Base-by-base conservation (phyloP, 1,139 yeast genomes). In the Wickerhamomyces sp. region DNA sequence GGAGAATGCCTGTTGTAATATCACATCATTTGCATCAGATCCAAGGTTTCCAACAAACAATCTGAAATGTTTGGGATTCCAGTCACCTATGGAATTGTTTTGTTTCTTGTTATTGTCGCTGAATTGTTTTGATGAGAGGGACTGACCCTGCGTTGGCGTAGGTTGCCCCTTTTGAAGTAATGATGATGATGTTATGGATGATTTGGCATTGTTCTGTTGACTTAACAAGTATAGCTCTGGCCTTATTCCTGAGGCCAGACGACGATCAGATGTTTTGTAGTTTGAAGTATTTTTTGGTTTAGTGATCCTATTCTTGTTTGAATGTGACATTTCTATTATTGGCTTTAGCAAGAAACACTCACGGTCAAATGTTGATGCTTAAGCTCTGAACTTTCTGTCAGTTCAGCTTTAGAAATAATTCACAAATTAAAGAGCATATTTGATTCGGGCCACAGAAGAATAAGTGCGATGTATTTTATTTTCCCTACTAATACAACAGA, bases 21-120 rank as follows among this genome's bases (percentile, higher is more conserved):
- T 57, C 23, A 72, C 77, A 49, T 82, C 88, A 26, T 72, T 76
- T 6, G 80, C 91, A 54, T 84, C 93, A 4, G 75, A 71, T 0
- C 89, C 87, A 37, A 85, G 64, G 55, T 85, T 85, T 0, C 94
- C 94, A 10, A 85, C 87, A 65, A 84, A 85, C 13, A 85, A 65
- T 33, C 90, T 66, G 62, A 81, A 85, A 58, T 84, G 89, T n/a
- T 71, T 66, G 23, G 82, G 84, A 54, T 81, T 74, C 87, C 87
- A 81, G 36, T 75, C 80, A 23, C 71, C 64, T 37, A 77, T 62
- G 6, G 77, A 75, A 13, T 64, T 62, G 50, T 68, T 9, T 58
- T 54, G 36, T 78, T 61, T 44, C 63, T 63, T 13, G 73, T 78
- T 0, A 78, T 73, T 41, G n/a, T 34, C 30, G 27, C n/a, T 13